Evolutionary conservation across 2,329 filamentous ascomycete species (phyloP).

Genomic region (Pseudogymnoascus sp.): DNA sequence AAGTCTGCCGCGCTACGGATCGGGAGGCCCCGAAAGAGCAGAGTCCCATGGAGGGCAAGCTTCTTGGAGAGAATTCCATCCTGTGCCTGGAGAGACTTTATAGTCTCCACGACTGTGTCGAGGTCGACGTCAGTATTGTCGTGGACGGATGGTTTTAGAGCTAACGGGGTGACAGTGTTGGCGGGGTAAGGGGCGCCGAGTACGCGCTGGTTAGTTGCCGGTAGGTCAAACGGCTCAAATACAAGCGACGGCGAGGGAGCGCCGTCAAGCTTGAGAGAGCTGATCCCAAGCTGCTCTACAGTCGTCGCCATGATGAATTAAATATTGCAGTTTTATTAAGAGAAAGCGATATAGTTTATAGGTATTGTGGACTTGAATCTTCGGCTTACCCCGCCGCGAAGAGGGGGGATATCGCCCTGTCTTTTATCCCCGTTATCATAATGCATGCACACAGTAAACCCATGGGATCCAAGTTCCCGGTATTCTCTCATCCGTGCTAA

Average conservation of each 20-base stretch:
- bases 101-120: constrained; percentile 29
- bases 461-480: not conserved
- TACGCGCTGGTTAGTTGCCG: constrained; percentile 32
- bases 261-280: constrained; percentile 18
- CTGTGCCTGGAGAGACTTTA: constrained; percentile 30
- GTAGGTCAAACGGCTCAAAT: constrained; percentile 34
- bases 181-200: constrained; percentile 32
- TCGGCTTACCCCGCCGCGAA: not conserved
- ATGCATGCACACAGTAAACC: not conserved
- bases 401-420: not conserved
- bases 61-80: constrained; percentile 31
- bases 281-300: constrained; percentile 6
- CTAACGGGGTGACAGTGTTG: constrained; percentile 32
- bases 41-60: constrained; percentile 36
- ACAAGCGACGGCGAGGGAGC: constrained; percentile 12
- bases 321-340: not conserved
- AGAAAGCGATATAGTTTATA: not conserved
- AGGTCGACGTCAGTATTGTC: constrained; percentile 22
- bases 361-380: not conserved
- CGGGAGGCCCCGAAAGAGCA: constrained; percentile 39
- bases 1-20: constrained; percentile 38
- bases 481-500: constrained; percentile 10
- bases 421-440: not conserved
- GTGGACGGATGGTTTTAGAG: constrained; percentile 28
- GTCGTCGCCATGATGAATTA: not conserved